Evolutionary conservation across 2,329 filamentous ascomycete species (phyloP), one percentile per base, ranked within the genome.

Genomic region (Microcera coccophila): DNA sequence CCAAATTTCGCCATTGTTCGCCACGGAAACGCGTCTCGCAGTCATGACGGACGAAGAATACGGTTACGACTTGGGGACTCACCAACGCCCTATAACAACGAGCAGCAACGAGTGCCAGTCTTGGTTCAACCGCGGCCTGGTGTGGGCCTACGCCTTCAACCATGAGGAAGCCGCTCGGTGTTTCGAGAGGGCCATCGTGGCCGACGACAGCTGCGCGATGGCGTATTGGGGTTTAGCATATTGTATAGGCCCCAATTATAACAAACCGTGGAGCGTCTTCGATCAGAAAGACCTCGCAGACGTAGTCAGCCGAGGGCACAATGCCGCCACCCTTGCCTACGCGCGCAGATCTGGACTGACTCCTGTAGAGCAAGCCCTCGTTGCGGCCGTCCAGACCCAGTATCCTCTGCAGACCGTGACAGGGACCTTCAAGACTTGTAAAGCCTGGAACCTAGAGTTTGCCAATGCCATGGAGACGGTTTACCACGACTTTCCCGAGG

Each of bases 81-180:
- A 78, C 57, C 64, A 68, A 22, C 75, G 78, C n/a, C 54, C 65
- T 3, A 67, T 87, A 35, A 80, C 65, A 26, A 81, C 81, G 1
- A 61, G 53, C 14, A 78, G 60, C 53, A 33, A 59, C 3, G 68
- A 72, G 35, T 73, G 81, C 2, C 79, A 85, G 56, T 66, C 53
- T 5, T 90, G 85, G 85, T 88, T 87, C 59, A 72, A 84, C 58
- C 78, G 84, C 10, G 85, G 84, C 3, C 66, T 90, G n/a, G 70
- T 82, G 17, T 90, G 85, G 85, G 75, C 72, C 33, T 90, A 85
- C 61, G 82, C 71, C 17, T 90, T 90, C 69, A 88, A 90, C 58
- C 85, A 89, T 57, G 82, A 84, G 51, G 85, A 89, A 60, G 77
- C 83, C 0, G 74, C 73, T 4, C 66, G 65, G 31, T 87, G 84